Evolutionary conservation across 306 rosid genomes (phyloP).

Genomic region (Cajanus cajan): DNA sequence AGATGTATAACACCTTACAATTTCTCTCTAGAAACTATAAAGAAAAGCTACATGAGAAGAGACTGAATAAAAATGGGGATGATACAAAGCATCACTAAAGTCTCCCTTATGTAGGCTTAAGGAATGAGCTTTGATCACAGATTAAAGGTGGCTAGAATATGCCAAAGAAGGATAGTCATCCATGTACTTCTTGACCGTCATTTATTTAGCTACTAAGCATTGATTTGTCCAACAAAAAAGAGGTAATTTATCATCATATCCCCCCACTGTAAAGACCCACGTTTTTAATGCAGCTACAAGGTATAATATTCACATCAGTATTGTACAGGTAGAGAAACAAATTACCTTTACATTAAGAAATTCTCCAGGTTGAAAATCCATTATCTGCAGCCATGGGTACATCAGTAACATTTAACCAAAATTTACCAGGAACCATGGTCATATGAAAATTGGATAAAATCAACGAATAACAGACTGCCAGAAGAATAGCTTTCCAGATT

Average conservation of each 20-base stretch:
- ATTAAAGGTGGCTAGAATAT: background rate
- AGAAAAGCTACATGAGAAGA: background rate
- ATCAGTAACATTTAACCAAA: constrained; percentile 14
- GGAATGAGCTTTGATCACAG: background rate
- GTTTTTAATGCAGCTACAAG: background rate
- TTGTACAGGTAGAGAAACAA: background rate
- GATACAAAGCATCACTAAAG: background rate
- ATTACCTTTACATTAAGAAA: constrained; percentile 88
- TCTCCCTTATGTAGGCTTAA: background rate
- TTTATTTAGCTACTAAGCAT: background rate
- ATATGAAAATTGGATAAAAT: background rate
- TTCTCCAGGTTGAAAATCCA: constrained; percentile 97
- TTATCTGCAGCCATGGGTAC: constrained; percentile 57
- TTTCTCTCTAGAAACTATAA: background rate
- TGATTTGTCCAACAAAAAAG: background rate
- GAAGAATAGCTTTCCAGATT: constrained; percentile 12
- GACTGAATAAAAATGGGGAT: background rate
- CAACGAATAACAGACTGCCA: constrained; percentile 15
- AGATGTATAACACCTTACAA: background rate
- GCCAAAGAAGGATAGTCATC: background rate
- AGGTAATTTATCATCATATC: background rate
- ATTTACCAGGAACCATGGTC: background rate
- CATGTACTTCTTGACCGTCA: background rate
- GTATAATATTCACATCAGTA: background rate
- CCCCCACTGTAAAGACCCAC: background rate